Percentiles rank a stretch among this genome's conserved stretches.
These are phyloP conservation scores for Gonium pectorale DNA, from an alignment of 139 green algal species.

Conservation along the genomic window DNA sequence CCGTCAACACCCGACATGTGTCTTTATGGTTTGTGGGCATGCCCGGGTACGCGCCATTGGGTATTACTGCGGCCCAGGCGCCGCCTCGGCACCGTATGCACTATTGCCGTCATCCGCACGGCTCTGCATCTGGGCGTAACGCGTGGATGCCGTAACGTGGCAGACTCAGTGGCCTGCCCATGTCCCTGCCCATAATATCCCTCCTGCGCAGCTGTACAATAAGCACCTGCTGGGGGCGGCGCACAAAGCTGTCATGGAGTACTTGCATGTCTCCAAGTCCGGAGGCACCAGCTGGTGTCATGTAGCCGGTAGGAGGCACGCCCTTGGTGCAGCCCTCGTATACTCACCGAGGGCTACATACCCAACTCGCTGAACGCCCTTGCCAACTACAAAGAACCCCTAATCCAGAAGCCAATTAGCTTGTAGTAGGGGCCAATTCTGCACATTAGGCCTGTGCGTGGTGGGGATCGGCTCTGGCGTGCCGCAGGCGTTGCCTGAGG, in stretches of 20 bases:
- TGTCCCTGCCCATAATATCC: neutral
- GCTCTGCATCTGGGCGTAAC: no score
- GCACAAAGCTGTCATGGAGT: slow-evolving; percentile 15
- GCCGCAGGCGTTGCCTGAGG: no score
- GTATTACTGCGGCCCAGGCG: neutral
- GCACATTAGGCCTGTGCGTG: no score
- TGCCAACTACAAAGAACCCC: no score
- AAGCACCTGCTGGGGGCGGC: neutral
- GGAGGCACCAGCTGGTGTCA: slow-evolving; percentile 35
- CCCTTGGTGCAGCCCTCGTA: neutral
- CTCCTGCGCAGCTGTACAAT: slow-evolving; percentile 7
- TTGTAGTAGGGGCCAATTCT: no score
- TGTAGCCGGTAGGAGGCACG: slow-evolving; percentile 2
- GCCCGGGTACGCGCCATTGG: neutral
- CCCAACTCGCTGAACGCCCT: no score
- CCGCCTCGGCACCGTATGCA: neutral
- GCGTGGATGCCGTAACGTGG: no score
- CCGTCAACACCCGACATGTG: no score
- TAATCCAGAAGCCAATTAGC: no score
- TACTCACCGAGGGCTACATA: no score
- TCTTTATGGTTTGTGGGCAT: neutral
- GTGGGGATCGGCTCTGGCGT: no score
- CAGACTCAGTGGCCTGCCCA: neutral
- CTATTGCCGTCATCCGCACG: neutral
- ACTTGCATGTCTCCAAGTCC: slow-evolving; percentile 24